Evolutionary conservation across 306 rosid genomes (phyloP).

Genomic region (Rosa persica): DNA sequence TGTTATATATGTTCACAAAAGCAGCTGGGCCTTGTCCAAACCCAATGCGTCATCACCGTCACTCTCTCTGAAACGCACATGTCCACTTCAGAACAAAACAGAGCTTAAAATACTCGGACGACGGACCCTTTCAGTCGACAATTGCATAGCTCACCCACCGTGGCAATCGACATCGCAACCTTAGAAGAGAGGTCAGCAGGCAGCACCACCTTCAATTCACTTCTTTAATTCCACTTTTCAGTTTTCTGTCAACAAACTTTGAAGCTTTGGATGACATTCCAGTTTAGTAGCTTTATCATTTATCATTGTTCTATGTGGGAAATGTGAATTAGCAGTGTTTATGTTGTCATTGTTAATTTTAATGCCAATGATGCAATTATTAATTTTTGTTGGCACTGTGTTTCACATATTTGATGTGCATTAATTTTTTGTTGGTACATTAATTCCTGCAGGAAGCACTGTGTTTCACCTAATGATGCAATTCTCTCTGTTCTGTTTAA

Average conservation of each 20-base stretch:
- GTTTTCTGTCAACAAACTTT: background rate
- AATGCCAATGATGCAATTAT: background rate
- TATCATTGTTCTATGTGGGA: background rate
- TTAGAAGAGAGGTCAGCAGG: conserved; percentile 49
- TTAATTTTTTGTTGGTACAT: conserved; percentile 73
- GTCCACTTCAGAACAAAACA: too few species aligned
- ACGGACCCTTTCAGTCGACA: background rate
- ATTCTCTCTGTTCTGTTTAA: conserved; percentile 55
- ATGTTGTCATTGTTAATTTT: background rate
- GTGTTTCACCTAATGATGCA: conserved; percentile 51
- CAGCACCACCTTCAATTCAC: background rate
- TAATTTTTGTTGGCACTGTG: conserved; percentile 38
- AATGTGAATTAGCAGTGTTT: background rate
- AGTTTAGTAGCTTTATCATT: background rate
- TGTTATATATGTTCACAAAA: too few species aligned
- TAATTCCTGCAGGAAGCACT: conserved; percentile 59
- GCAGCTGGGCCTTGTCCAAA: too few species aligned
- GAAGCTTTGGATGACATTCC: background rate
- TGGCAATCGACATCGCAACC: conserved; percentile 47
- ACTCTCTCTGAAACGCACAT: too few species aligned
- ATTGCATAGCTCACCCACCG: conserved; percentile 30
- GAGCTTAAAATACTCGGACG: too few species aligned
- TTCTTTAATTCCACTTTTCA: background rate
- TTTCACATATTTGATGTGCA: too few species aligned
- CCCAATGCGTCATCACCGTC: too few species aligned